Conservation (phyloP, 179 eudicot genomes). For the Corrigiola litoralis region DNA sequence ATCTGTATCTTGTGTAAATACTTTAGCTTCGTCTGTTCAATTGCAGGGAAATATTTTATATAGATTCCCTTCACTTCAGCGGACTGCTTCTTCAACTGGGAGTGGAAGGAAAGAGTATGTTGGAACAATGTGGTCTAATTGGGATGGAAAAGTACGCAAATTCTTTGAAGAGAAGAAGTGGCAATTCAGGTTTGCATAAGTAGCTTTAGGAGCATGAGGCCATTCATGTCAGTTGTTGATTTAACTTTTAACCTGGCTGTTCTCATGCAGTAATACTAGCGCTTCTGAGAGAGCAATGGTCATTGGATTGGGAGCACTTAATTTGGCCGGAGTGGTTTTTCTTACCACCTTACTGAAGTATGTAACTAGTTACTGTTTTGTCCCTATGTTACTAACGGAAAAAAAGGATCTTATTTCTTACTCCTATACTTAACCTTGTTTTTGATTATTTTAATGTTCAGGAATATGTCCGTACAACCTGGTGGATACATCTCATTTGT, state of each 20-base stretch:
- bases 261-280: constrained; percentile 66
- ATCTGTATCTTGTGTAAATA: not conserved
- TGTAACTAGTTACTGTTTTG: constrained; percentile 19
- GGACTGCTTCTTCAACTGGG: constrained; percentile 74
- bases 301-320: constrained; percentile 83
- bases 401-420: not conserved
- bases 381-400: not conserved
- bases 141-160: constrained; percentile 59
- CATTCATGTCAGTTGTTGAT: not conserved
- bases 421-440: constrained; percentile 19
- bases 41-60: constrained; percentile 90
- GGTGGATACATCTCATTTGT: constrained; percentile 76
- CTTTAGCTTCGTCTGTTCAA: constrained; percentile 4
- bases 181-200: constrained; percentile 65
- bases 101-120: constrained; percentile 71
- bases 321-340: constrained; percentile 77
- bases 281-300: constrained; percentile 81
- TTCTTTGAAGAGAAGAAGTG: constrained; percentile 76
- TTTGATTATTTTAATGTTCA: constrained; percentile 26
- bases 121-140: constrained; percentile 65
- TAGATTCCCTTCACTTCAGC: constrained; percentile 87
- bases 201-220: constrained; percentile 11
- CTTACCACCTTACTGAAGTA: constrained; percentile 84
- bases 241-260: constrained; percentile 6
- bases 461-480: constrained; percentile 50